These are phyloP conservation scores for Polyporus tsugae DNA, from an alignment of 1,284 basidiomycete species.

Conservation along the genomic window DNA sequence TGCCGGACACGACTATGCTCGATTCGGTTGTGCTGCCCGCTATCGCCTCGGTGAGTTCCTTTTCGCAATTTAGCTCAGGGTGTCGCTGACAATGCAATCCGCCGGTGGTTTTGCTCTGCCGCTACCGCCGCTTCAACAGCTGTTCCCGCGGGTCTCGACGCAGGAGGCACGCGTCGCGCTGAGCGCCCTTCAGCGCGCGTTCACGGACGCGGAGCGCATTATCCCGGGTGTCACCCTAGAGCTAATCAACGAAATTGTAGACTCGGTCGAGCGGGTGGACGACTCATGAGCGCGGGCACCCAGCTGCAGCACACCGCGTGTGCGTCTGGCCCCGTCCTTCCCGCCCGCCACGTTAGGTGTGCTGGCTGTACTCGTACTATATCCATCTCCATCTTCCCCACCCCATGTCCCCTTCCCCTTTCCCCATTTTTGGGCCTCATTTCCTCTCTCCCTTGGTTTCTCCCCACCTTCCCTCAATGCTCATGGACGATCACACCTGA, in stretches of 20 bases:
- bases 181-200: slow-evolving; percentile 85
- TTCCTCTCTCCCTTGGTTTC: background rate
- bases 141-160: slow-evolving; percentile 89
- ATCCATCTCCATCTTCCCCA: slow-evolving; percentile 18
- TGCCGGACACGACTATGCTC: slow-evolving; percentile 88
- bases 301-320: slow-evolving; percentile 6
- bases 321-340: background rate
- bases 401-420: slow-evolving; percentile 2
- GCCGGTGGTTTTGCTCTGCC: background rate
- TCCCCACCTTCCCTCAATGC: slow-evolving; percentile 18
- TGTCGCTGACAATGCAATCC: slow-evolving; percentile 9
- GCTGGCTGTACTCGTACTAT: slow-evolving; percentile 14
- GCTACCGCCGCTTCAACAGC: slow-evolving; percentile 54
- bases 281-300: slow-evolving; percentile 44
- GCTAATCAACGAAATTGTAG: slow-evolving; percentile 86
- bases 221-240: slow-evolving; percentile 87
- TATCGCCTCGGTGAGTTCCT: slow-evolving; percentile 81
- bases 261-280: slow-evolving; percentile 90
- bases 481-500: slow-evolving; percentile 19
- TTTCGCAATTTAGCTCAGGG: background rate
- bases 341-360: slow-evolving; percentile 7
- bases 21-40: slow-evolving; percentile 95
- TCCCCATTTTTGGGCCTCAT: slow-evolving; percentile 1
- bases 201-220: slow-evolving; percentile 90
- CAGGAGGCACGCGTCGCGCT: slow-evolving; percentile 88